A percentile compares a stretch with the other conserved stretches of the same genome.
Evolutionary conservation across 495 filamentous ascomycete genomes (phyloP).

Genomic region (Penicillium tannophilum): DNA sequence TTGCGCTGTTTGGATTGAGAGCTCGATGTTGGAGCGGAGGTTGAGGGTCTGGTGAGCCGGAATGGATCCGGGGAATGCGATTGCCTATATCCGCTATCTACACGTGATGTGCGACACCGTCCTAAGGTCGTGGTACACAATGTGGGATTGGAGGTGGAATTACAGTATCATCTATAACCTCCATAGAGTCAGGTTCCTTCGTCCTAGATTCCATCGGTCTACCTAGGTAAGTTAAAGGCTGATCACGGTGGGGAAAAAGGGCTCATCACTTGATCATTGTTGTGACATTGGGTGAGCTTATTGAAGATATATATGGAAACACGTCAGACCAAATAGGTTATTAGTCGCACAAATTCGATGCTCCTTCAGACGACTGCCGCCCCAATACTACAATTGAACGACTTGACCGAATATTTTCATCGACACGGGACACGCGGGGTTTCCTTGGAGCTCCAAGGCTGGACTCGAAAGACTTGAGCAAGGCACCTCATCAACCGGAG

Average conservation of each 20-base stretch:
- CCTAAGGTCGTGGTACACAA: neutral
- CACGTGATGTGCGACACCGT: slow-evolving; percentile 12
- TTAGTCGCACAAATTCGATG: neutral
- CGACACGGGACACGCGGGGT: neutral
- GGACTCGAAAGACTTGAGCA: neutral
- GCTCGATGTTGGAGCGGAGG: slow-evolving; percentile 1
- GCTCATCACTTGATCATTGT: neutral
- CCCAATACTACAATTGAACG: slow-evolving; percentile 1
- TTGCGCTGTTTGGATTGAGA: slow-evolving; percentile 5
- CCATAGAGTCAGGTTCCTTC: neutral
- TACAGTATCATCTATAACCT: neutral
- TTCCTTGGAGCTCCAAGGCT: neutral
- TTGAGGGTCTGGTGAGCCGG: neutral
- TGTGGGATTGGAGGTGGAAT: no score
- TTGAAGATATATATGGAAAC: neutral
- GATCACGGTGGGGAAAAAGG: neutral
- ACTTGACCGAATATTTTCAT: slow-evolving; percentile 26
- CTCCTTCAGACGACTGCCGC: neutral
- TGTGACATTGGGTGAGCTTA: neutral
- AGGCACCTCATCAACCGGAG: neutral
- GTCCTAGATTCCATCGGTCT: no score
- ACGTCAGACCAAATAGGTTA: neutral
- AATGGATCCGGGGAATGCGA: neutral
- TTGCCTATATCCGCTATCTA: slow-evolving; percentile 16
- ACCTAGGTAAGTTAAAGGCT: no score